Evolutionary conservation across 1,284 basidiomycete genomes (phyloP).

Genomic region (Trichosporon ovoides): DNA sequence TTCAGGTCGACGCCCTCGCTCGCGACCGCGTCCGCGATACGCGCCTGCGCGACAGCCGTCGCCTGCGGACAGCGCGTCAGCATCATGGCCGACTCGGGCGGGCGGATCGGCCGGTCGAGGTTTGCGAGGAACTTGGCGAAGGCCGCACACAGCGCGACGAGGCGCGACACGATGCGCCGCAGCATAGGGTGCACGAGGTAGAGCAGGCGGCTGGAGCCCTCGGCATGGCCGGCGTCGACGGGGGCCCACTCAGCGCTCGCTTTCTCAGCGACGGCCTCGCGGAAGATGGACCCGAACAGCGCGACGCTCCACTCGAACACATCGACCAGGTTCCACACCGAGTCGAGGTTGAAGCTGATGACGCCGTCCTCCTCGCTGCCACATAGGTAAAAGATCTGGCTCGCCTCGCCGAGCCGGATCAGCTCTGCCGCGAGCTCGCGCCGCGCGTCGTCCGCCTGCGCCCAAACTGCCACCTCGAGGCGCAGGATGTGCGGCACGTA

Average conservation of each 20-base stretch:
- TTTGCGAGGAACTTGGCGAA: slow-evolving; percentile 25
- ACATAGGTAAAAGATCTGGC: slow-evolving; percentile 28
- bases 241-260: slow-evolving; percentile 28
- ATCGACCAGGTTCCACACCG: slow-evolving; percentile 34
- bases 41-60: slow-evolving; percentile 30
- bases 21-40: slow-evolving; percentile 23
- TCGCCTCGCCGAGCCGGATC: slow-evolving; percentile 31
- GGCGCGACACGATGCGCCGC: slow-evolving; percentile 21
- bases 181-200: slow-evolving; percentile 30
- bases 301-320: slow-evolving; percentile 35
- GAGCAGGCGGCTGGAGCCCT: slow-evolving; percentile 13
- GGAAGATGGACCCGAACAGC: slow-evolving; percentile 25
- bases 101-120: slow-evolving; percentile 34
- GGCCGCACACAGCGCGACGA: slow-evolving; percentile 29
- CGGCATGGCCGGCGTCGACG: background rate
- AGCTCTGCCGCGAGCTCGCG: slow-evolving; percentile 28
- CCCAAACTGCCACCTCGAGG: slow-evolving; percentile 34
- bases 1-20: slow-evolving; percentile 31
- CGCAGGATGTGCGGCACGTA: slow-evolving; percentile 24
- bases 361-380: slow-evolving; percentile 20
- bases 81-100: slow-evolving; percentile 22
- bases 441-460: slow-evolving; percentile 25
- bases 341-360: slow-evolving; percentile 34
- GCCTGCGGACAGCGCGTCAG: slow-evolving; percentile 25
- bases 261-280: slow-evolving; percentile 26